Percentiles rank a stretch among this genome's conserved stretches.
Conservation (phyloP, 2,329 filamentous ascomycete genomes). For the Penicillium brasilianum region DNA sequence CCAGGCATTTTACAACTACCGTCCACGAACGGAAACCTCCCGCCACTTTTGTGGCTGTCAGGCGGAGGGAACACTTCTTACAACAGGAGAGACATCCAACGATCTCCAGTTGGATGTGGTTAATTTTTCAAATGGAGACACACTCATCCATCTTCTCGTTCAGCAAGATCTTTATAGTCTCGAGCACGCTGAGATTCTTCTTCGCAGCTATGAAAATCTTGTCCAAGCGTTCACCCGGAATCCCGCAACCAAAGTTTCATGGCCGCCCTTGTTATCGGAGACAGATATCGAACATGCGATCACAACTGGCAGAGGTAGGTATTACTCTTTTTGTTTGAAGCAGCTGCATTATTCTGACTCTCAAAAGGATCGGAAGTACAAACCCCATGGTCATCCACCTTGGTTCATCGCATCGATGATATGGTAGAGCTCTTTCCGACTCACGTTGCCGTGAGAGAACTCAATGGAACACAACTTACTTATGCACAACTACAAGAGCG, state of each 20-base stretch:
- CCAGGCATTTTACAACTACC: slow-evolving; percentile 57
- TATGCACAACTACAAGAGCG: slow-evolving; percentile 44
- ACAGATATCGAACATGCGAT: slow-evolving; percentile 26
- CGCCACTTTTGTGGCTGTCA: slow-evolving; percentile 28
- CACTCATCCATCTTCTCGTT: slow-evolving; percentile 27
- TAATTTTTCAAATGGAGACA: slow-evolving; percentile 34
- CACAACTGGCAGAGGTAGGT: slow-evolving; percentile 24
- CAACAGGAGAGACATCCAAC: slow-evolving; percentile 34
- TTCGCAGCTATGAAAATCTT: slow-evolving; percentile 25
- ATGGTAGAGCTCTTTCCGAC: slow-evolving; percentile 30
- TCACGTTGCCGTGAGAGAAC: slow-evolving; percentile 37
- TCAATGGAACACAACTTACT: slow-evolving; percentile 35
- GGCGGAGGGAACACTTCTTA: slow-evolving; percentile 20
- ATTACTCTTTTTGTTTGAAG: not conserved
- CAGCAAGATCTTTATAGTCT: slow-evolving; percentile 42
- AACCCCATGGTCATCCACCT: slow-evolving; percentile 42
- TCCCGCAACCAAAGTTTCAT: slow-evolving; percentile 25
- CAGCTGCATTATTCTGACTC: not conserved
- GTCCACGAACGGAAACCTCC: slow-evolving; percentile 40
- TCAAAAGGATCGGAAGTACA: slow-evolving; percentile 25
- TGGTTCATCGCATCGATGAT: slow-evolving; percentile 45
- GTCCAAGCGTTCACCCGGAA: slow-evolving; percentile 25
- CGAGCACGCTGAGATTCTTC: slow-evolving; percentile 32
- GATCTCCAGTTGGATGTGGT: slow-evolving; percentile 48
- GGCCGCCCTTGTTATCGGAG: slow-evolving; percentile 21